Percentiles rank a stretch among this genome's conserved stretches.
Conservation (phyloP, 352 stramenopile genomes). For the Pilasporangium apinafurcum region DNA sequence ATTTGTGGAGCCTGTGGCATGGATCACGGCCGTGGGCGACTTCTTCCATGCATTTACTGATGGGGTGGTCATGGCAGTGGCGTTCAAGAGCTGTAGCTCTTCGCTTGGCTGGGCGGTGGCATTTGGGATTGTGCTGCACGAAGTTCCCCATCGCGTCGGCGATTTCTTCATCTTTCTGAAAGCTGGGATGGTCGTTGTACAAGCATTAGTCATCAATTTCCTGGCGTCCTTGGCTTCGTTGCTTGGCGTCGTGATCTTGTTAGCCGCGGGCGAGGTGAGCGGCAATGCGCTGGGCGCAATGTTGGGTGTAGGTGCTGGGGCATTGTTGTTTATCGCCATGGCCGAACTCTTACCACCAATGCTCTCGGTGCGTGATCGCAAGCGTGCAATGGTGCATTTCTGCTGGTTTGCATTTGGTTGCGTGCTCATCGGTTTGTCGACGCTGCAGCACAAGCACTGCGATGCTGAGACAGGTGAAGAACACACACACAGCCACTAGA, state of each 20-base stretch:
- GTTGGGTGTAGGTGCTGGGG: constrained; percentile 12
- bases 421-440: constrained; percentile 7
- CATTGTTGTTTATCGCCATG: constrained; percentile 8
- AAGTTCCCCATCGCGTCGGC: constrained; percentile 14
- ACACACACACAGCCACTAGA: constrained; percentile 2
- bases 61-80: constrained; percentile 13
- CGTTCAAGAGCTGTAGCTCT: constrained; percentile 15
- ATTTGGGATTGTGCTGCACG: constrained; percentile 16
- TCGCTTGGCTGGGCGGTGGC: constrained; percentile 12
- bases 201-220: constrained; percentile 13
- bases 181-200: constrained; percentile 7
- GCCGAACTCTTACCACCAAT: constrained; percentile 7
- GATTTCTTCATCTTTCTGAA: constrained; percentile 20
- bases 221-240: constrained; percentile 10
- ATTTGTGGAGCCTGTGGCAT: constrained; percentile 11
- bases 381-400: constrained; percentile 2
- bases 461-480: not conserved
- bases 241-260: constrained; percentile 7
- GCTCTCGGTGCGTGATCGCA: constrained; percentile 7
- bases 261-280: constrained; percentile 9
- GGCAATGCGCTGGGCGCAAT: constrained; percentile 17
- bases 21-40: constrained; percentile 17
- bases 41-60: constrained; percentile 18
- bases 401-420: constrained; percentile 10
- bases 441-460: constrained; percentile 10